Evolutionary conservation across 2,329 filamentous ascomycete species (phyloP).

Genomic region (Colletotrichum tropicicola): DNA sequence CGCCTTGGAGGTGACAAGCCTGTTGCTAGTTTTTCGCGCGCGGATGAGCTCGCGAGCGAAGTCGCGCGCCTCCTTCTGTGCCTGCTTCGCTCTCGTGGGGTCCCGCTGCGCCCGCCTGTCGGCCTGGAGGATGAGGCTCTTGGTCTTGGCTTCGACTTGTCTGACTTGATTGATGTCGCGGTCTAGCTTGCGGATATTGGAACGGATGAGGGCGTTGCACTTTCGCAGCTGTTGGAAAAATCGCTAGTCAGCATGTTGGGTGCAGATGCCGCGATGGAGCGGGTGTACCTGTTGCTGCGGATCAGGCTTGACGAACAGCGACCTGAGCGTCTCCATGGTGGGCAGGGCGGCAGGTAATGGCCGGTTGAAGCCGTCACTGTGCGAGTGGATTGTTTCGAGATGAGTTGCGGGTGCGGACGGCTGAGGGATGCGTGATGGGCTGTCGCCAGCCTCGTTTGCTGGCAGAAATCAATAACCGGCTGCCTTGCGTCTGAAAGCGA

Average conservation of each 20-base stretch:
- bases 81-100: constrained; percentile 80
- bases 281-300: constrained; percentile 85
- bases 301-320: constrained; percentile 90
- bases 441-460: constrained; percentile 24
- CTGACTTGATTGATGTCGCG: constrained; percentile 87
- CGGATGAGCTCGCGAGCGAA: constrained; percentile 91
- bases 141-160: constrained; percentile 83
- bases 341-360: constrained; percentile 6
- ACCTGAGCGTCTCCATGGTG: constrained; percentile 85
- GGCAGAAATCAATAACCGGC: constrained; percentile 17
- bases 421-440: constrained; percentile 12
- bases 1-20: constrained; percentile 87
- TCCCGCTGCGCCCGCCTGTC: constrained; percentile 84
- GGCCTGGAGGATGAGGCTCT: constrained; percentile 83
- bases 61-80: constrained; percentile 81
- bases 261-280: neutral
- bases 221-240: constrained; percentile 79
- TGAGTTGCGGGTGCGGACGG: neutral
- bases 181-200: constrained; percentile 93
- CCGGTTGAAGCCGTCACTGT: neutral
- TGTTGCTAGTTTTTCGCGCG: constrained; percentile 76
- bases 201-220: constrained; percentile 89
- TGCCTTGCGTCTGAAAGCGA: constrained; percentile 23
- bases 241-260: too few relatives aligned
- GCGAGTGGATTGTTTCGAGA: neutral